Evolutionary conservation across 2,329 filamentous ascomycete species (phyloP).

Genomic region (Neofusicoccum parvum): DNA sequence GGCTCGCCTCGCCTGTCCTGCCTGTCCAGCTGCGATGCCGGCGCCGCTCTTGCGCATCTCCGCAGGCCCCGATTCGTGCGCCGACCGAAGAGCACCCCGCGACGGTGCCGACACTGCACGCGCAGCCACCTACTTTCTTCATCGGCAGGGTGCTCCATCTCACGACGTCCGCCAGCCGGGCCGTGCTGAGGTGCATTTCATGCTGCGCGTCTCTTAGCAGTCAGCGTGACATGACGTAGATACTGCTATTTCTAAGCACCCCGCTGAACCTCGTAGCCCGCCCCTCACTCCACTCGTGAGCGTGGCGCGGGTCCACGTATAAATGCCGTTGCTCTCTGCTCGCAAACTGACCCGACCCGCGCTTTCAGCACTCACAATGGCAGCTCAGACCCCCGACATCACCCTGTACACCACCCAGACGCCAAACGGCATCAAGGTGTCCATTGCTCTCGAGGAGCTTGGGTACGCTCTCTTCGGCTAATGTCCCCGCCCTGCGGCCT

Average conservation of each 20-base stretch:
- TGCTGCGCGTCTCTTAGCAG: not conserved
- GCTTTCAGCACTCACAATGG: conserved; percentile 14
- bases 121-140: not conserved
- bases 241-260: conserved; percentile 16
- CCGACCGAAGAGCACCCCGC: not conserved
- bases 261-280: not conserved
- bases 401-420: conserved; percentile 81
- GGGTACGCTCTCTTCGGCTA: conserved; percentile 33
- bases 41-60: too few species aligned
- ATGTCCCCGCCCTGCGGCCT: not conserved
- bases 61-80: not conserved
- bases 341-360: not conserved
- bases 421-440: conserved; percentile 88
- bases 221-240: conserved; percentile 11
- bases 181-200: not conserved
- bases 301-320: not conserved
- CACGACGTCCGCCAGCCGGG: not conserved
- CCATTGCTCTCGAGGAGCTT: conserved; percentile 83
- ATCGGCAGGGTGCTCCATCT: not conserved
- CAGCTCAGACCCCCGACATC: conserved; percentile 47
- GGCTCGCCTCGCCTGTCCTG: too few species aligned
- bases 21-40: too few species aligned
- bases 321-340: not conserved
- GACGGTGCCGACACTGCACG: not conserved
- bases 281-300: conserved; percentile 12